phyloP scores from a whole-genome alignment of 1,284 basidiomycete genomes.

The Meripilus lineatus region DNA sequence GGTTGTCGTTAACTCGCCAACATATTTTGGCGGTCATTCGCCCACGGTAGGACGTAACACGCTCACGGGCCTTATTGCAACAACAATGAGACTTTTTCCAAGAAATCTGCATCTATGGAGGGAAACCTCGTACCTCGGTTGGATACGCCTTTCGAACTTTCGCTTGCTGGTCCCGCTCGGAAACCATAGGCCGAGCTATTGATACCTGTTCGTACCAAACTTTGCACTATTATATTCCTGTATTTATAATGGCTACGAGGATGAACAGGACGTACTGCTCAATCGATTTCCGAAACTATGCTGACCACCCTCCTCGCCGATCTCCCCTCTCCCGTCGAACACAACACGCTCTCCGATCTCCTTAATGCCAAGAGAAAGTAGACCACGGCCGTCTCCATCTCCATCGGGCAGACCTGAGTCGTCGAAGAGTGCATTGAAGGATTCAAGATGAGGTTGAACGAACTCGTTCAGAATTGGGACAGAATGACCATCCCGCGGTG shows the following conservation, averaged over 20 bases:
- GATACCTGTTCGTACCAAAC: constrained; percentile 90
- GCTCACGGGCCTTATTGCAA: constrained; percentile 74
- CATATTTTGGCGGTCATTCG: constrained; percentile 88
- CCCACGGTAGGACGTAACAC: constrained; percentile 88
- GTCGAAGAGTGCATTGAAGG: constrained; percentile 95
- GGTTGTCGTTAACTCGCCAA: constrained; percentile 80
- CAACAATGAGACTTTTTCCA: constrained; percentile 2
- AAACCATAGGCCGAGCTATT: constrained; percentile 83
- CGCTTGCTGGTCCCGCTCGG: constrained; percentile 77
- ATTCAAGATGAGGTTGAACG: constrained; percentile 91
- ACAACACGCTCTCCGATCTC: constrained; percentile 90
- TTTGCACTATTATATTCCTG: constrained; percentile 26
- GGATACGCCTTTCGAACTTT: constrained; percentile 84
- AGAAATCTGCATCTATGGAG: neutral
- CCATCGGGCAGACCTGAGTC: constrained; percentile 70
- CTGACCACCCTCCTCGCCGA: constrained; percentile 48
- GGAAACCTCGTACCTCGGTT: constrained; percentile 60
- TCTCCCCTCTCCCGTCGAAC: constrained; percentile 75
- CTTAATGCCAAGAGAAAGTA: constrained; percentile 76
- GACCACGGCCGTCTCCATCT: constrained; percentile 74
- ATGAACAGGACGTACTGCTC: constrained; percentile 56
- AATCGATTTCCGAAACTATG: constrained; percentile 77
- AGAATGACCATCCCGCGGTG: constrained; percentile 64
- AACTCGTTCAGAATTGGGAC: constrained; percentile 90
- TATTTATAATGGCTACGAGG: constrained; percentile 8